Evolutionary conservation across 2,329 filamentous ascomycete species (phyloP), one percentile per base, ranked within the genome.

Genomic region (Amphichorda felina): DNA sequence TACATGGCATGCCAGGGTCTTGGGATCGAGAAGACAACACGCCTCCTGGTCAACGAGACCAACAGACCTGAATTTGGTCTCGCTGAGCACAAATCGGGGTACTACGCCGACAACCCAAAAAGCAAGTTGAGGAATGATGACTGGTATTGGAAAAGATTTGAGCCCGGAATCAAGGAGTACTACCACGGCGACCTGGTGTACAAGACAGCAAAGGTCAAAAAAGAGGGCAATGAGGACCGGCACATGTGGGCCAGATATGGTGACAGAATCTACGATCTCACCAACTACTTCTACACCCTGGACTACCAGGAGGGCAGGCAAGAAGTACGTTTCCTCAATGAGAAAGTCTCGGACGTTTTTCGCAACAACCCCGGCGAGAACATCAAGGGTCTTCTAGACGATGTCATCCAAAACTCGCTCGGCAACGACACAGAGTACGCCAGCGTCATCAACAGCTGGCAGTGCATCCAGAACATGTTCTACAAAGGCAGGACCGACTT

Each of bases 171-270:
- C 55, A 76, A 81, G 45, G 73, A 89, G 34, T 95, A 79, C 54
- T 89, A 87, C 59, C 84, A 94, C 43, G 91, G 91, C 30, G 72
- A 89, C 26, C 63, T 96, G 1, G 91, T 96, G 2, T 83, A 72
- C 64, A 70, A 76, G 29, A 66, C 59, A 31, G 55, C 59, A 2
- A 64, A 62, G 2, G 64, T 98, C 40, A 59, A 70, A 39, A 61
- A 57, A 0, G 68, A 93, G 43, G 91, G 87, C 15, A 53, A 73
- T 19, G 60, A 82, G 24, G 59, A 78, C 13, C 68, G 75, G 36
- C 79, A 82, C 46, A 71, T 73, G 50, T 96, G 91, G 87, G 80
- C 84, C 43, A 80, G 82, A 37, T 75, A 94, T 41, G 67, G 85
- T 21, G 67, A 78, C 36, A 72, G 70, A 35, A 68, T 98, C 15